Evolutionary conservation across 2,329 filamentous ascomycete species (phyloP), one percentile per base, ranked within the genome.

Genomic region (Colletotrichum sp.): DNA sequence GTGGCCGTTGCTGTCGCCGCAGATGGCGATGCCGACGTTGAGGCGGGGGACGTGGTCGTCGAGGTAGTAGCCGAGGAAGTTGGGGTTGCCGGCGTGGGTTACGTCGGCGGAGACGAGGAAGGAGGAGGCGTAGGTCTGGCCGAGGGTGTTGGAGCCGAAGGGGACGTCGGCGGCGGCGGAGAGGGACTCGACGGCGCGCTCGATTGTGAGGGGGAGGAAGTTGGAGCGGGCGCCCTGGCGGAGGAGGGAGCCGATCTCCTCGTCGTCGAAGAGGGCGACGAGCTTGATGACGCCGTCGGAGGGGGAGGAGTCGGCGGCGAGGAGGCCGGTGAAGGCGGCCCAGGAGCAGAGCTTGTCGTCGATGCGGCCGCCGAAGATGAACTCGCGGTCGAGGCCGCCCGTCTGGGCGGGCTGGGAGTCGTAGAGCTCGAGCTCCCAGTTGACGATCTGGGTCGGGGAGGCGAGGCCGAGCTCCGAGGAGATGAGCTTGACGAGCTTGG

Each of bases 331-430:
- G 69, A 98, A 90, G 9, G 97, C 96, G 9, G 96, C 92, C 93
- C 95, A 99, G 36, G 95, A 98, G 89, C 97, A 99, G 63, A 99
- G 93, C 88, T 98, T 99, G 87, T 99, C 97, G 83, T 99, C 97
- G 79, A 99, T 97, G 70, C 97, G 94, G 75, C 96, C 96, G 10
- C 95, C 96, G 79, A 96, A 98, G 85, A 99, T 98, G 84, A 99
- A 94, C 80, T 99, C 96, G 83, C 94, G 95, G 80, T 98, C 95
- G 73, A 99, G 85, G 15, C 97, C 97, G 79, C 95, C 93, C 21
- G 95, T 90, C 55, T 93, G 92, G 2, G 96, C 96, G 10, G 96
- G 95, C 83, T 98, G 96, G 6, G 92, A 91, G 85, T 99, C 97
- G 83, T 94, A 99, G 36, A 99, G 93, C 86, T 99, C 97, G 49